phyloP scores from a whole-genome alignment of 352 stramenopile genomes.

The Ophiocytium majus region DNA sequence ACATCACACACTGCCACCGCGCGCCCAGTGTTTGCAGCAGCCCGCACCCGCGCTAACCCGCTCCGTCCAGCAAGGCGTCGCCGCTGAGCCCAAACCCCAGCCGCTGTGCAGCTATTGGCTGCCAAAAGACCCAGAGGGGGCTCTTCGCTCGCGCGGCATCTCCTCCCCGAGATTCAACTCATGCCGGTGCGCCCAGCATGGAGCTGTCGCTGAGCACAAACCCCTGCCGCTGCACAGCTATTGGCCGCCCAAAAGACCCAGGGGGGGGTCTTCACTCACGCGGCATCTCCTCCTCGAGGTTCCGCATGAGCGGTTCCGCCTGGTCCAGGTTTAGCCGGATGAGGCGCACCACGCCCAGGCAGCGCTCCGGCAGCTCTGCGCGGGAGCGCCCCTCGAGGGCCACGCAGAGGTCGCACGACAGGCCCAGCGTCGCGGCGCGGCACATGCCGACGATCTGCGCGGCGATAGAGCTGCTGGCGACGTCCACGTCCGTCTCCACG shows the following conservation, averaged over 20 bases:
- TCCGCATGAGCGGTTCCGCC: constrained; percentile 28
- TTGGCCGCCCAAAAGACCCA: no score
- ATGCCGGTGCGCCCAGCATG: no score
- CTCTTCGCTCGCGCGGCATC: neutral
- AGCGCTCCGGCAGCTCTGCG: constrained; percentile 52
- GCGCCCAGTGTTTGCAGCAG: no score
- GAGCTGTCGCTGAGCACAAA: neutral
- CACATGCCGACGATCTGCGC: constrained; percentile 73
- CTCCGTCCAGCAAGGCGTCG: no score
- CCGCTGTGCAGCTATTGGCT: no score
- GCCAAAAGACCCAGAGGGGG: no score
- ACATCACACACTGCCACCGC: neutral
- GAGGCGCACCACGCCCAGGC: constrained; percentile 49
- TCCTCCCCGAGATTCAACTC: no score
- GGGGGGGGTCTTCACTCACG: no score
- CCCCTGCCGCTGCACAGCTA: neutral
- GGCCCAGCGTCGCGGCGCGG: constrained; percentile 64
- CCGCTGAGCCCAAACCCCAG: no score
- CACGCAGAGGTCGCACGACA: constrained; percentile 68
- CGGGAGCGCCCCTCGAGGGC: constrained; percentile 42
- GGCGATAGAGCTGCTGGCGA: constrained; percentile 71
- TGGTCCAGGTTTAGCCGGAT: constrained; percentile 32
- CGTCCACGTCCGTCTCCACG: constrained; percentile 75
- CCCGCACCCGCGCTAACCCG: no score
- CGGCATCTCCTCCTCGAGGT: neutral